A percentile compares a stretch with the other conserved stretches of the same genome.
phyloP scores from a whole-genome alignment of 2,329 filamentous ascomycete species.

The Juglanconis juglandina region DNA sequence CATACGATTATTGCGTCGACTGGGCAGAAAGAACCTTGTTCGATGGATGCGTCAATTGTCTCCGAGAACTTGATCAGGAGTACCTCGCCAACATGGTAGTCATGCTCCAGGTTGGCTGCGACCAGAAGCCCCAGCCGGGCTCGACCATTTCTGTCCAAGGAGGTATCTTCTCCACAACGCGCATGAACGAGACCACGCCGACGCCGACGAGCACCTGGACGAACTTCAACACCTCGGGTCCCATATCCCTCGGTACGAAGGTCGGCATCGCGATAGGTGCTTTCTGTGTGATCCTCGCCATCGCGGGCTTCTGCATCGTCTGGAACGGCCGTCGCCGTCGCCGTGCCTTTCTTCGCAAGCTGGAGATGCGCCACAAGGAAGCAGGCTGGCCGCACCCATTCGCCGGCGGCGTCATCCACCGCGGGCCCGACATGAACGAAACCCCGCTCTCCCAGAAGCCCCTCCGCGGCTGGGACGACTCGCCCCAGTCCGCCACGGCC shows the following conservation, averaged over 20 bases:
- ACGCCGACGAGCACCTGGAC: slow-evolving; percentile 36
- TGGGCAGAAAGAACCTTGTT: slow-evolving; percentile 52
- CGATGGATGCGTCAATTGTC: slow-evolving; percentile 46
- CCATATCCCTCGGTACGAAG: slow-evolving; percentile 51
- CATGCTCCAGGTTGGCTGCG: slow-evolving; percentile 54
- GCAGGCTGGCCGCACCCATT: slow-evolving; percentile 41
- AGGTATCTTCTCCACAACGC: slow-evolving; percentile 45
- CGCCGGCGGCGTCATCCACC: slow-evolving; percentile 19
- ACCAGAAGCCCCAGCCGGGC: slow-evolving; percentile 47
- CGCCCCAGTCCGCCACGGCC: slow-evolving; percentile 42
- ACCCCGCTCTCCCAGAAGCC: slow-evolving; percentile 54
- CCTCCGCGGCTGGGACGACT: slow-evolving; percentile 52
- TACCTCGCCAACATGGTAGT: slow-evolving; percentile 54
- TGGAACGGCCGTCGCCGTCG: slow-evolving; percentile 55
- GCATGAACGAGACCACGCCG: slow-evolving; percentile 49
- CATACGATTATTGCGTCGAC: slow-evolving; percentile 52
- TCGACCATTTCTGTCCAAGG: slow-evolving; percentile 48
- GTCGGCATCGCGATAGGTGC: slow-evolving; percentile 56
- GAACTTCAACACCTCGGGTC: slow-evolving; percentile 40
- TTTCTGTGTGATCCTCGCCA: slow-evolving; percentile 43
- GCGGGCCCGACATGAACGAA: slow-evolving; percentile 42
- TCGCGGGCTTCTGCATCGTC: slow-evolving; percentile 51
- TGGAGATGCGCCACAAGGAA: slow-evolving; percentile 37
- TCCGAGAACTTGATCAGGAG: slow-evolving; percentile 34
- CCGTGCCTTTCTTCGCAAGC: slow-evolving; percentile 46